Base-by-base conservation (phyloP, 1,284 basidiomycete genomes). In the Sporisorium sorghi region DNA sequence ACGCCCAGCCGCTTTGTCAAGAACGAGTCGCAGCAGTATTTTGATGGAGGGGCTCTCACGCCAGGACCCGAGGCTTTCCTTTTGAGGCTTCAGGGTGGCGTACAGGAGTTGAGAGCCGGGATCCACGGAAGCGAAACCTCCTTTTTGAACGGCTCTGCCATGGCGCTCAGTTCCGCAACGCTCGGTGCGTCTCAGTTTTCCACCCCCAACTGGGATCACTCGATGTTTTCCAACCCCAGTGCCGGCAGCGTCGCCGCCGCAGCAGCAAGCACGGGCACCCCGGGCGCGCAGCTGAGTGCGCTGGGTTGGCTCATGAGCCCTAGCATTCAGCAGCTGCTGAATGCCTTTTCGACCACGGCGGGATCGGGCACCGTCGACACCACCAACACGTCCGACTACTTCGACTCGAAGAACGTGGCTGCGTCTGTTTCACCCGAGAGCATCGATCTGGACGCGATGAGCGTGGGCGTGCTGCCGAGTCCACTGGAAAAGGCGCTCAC, bases 1-100 rank as follows among this genome's bases (percentile, higher is more conserved):
- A 70, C 72, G 19, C 72, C 72, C 14, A 74, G 72, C 40, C 72
- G 72, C n/a, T 74, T 70, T 54, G 66, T 70, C 48, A 74, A 74
- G 52, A 62, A 69, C 53, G 58, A 70, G 58, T 70, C 62, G 55
- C 58, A 70, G 59, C 66, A 74, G 58, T 74, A 69, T 74, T 74
- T 74, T 74, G 72, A 74, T 74, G 72, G 72, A 74, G 72, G 66
- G 58, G 72, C 72, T 74, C 70, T 76, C 74, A 70, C 74, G 66
- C 70, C 70, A 60, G 77, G 77, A 58, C 77, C 77, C 60, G 77
- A 78, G 63, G 77, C 74, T 58, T 78, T 78, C 55, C 71, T 78
- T 54, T 66, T 78, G 46, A 72, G 77, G 62, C 66, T 78, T 57
- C 73, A 76, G 65, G 77, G 77, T 55, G 77, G 73, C 61, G 66